Conservation (phyloP, 306 rosid genomes). For the Cucumis sativus region Cucumber_9930_V3 NC_026661.2:13354501-13355000, state of each 20-base stretch:
- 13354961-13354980: neutral
- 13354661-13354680: neutral
- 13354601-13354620: neutral
- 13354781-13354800: slow-evolving; percentile 1
- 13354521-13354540: neutral
- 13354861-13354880: neutral
- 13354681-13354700: neutral
- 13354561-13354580: no score
- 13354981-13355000: neutral
- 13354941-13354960: neutral
- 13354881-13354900: slow-evolving; percentile 4
- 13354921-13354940: neutral
- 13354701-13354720: neutral
- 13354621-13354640: neutral
- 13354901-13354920: slow-evolving; percentile 8
- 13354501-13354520: neutral
- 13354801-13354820: slow-evolving; percentile 9
- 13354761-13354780: neutral
- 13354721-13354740: neutral
- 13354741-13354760: neutral
- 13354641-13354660: neutral
- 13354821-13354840: neutral
- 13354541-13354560: neutral
- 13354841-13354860: slow-evolving; percentile 4
- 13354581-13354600: neutral